phyloP scores from a whole-genome alignment of 805 yeast species.

The Saccharomyces eubayanus region DNA sequence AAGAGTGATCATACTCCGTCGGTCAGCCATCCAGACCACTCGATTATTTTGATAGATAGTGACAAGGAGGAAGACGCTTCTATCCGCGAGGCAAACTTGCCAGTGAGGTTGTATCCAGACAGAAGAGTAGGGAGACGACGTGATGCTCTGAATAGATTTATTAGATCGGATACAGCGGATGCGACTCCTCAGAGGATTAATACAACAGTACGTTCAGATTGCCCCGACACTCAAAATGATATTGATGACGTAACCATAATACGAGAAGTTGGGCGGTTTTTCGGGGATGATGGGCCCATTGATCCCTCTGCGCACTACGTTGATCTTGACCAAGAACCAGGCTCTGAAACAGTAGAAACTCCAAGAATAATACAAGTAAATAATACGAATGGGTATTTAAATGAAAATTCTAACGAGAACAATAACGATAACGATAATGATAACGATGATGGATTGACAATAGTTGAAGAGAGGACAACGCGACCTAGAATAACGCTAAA shows the following conservation, averaged over 20 bases:
- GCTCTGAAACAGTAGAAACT: constrained; percentile 2
- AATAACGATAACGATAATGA: constrained; percentile 6
- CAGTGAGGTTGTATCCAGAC: constrained; percentile 10
- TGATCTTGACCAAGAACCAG: constrained; percentile 21
- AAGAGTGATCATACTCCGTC: not conserved
- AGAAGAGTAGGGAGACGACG: constrained; percentile 12
- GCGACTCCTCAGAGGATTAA: not conserved
- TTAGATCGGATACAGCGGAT: constrained; percentile 1
- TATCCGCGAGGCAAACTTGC: constrained; percentile 9
- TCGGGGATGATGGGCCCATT: constrained; percentile 12
- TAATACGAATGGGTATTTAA: not conserved
- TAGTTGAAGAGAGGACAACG: constrained; percentile 25
- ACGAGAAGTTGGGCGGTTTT: constrained; percentile 10
- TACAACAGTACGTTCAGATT: not conserved
- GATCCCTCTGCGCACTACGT: constrained; percentile 24
- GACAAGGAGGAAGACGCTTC: constrained; percentile 24
- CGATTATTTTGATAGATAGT: constrained; percentile 23
- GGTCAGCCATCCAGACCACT: constrained; percentile 1
- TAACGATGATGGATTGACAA: constrained; percentile 26
- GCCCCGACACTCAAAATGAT: constrained; percentile 1
- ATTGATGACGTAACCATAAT: constrained; percentile 19
- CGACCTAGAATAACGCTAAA: constrained; percentile 17
- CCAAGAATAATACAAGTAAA: not conserved
- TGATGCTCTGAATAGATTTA: constrained; percentile 13
- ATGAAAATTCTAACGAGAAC: constrained; percentile 5